Evolutionary conservation across 441 rosid genomes (phyloP).

Genomic region (Corymbia calophylla): DNA sequence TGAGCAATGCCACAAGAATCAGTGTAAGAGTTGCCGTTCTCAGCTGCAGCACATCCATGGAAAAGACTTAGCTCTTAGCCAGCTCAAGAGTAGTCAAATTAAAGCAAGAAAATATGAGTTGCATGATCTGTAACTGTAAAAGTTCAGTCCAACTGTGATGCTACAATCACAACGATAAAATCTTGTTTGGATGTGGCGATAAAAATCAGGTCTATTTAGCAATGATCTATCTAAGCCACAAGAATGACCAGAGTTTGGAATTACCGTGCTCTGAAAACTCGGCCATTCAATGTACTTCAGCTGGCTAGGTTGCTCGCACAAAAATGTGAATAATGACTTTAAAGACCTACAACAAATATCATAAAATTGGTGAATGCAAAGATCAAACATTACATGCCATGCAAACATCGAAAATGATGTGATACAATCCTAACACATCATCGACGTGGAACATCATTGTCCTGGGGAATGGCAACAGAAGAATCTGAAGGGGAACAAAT

Average conservation of each 20-base stretch:
- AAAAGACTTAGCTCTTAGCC: neutral
- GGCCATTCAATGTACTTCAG: conserved; percentile 91
- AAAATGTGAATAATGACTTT: conserved; percentile 28
- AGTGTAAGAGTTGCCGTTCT: conserved; percentile 79
- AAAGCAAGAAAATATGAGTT: neutral
- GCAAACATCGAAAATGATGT: neutral
- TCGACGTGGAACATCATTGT: neutral
- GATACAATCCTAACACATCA: neutral
- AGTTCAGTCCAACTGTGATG: neutral
- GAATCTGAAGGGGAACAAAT: neutral
- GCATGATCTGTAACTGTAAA: neutral
- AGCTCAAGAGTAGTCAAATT: neutral
- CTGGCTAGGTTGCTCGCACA: conserved; percentile 57
- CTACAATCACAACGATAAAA: neutral
- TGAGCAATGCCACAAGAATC: conserved; percentile 63
- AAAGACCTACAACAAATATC: conserved; percentile 31
- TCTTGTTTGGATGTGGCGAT: neutral
- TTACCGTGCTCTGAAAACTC: conserved; percentile 64
- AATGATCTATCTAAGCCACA: neutral
- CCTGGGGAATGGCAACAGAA: neutral
- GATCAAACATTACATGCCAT: neutral
- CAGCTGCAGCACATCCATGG: conserved; percentile 40
- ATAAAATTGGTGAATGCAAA: neutral
- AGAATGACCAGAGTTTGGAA: neutral
- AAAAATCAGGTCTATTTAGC: neutral